These are phyloP conservation scores for Septoria linicola DNA, from an alignment of 2,329 filamentous ascomycete genomes.

Conservation along the genomic window DNA sequence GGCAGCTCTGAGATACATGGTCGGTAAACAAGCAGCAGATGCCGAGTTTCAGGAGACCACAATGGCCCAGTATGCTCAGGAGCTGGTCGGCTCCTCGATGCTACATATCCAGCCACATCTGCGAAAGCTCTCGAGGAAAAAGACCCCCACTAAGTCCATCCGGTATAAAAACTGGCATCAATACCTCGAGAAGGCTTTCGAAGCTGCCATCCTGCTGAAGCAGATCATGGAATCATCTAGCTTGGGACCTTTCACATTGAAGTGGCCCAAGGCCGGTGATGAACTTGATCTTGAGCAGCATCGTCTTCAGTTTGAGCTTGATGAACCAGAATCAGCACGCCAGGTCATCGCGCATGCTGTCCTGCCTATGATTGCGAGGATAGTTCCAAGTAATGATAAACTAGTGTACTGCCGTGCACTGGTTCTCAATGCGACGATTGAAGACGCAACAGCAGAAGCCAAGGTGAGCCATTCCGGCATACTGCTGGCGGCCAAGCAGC, in stretches of 20 bases:
- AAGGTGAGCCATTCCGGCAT: too few species aligned
- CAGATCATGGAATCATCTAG: constrained; percentile 1
- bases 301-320: too few species aligned
- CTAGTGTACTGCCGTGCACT: too few species aligned
- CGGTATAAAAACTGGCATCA: constrained; percentile 7
- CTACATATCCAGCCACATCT: constrained; percentile 11
- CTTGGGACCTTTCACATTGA: constrained; percentile 5
- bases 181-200: constrained; percentile 12
- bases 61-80: background rate
- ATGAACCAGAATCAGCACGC: too few species aligned
- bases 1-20: background rate
- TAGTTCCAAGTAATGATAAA: too few species aligned
- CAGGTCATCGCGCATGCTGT: too few species aligned
- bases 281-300: too few species aligned
- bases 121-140: background rate
- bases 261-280: background rate
- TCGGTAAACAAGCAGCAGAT: constrained; percentile 4
- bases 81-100: background rate
- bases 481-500: too few species aligned
- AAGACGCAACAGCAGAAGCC: too few species aligned
- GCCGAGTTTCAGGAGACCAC: background rate
- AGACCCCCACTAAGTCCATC: background rate
- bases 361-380: too few species aligned
- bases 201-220: constrained; percentile 13
- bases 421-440: too few species aligned